Evolutionary conservation across 139 green algal genomes (phyloP).

Genomic region (Coelastrella sp.): DNA sequence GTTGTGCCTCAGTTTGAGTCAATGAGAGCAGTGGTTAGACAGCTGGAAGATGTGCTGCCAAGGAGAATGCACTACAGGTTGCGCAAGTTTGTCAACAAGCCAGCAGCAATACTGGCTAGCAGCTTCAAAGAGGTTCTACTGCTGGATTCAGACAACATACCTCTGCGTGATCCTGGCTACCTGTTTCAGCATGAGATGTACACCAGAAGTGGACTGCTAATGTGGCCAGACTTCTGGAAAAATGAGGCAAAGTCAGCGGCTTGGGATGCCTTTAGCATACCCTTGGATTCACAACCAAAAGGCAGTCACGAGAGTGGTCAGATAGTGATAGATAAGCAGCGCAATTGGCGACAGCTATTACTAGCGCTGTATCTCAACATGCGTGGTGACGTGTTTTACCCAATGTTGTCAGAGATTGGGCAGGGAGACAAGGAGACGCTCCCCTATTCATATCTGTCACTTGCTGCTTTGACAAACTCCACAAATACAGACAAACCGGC

Average conservation of each 20-base stretch:
- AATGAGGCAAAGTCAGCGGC: neutral
- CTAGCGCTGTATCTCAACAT: neutral
- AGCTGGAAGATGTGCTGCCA: neutral
- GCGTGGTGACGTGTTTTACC: neutral
- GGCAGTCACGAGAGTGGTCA: slow-evolving; percentile 12
- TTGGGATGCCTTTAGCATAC: neutral
- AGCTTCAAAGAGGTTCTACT: neutral
- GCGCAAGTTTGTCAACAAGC: neutral
- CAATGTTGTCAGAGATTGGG: neutral
- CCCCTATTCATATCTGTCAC: neutral
- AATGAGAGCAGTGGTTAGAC: neutral
- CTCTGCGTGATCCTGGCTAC: neutral
- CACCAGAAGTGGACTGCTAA: neutral
- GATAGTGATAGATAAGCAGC: slow-evolving; percentile 5
- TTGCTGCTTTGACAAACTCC: neutral
- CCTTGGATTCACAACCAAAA: neutral
- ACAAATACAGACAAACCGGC: too few relatives aligned
- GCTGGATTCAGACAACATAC: slow-evolving; percentile 5
- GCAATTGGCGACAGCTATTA: neutral
- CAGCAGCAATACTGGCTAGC: neutral
- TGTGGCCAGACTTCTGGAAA: slow-evolving; percentile 7
- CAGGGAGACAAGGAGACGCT: slow-evolving; percentile 15
- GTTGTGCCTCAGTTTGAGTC: neutral
- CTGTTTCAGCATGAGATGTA: neutral
- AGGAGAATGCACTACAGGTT: neutral